These are phyloP conservation scores for Amniculicola lignicola DNA, from an alignment of 495 filamentous ascomycete genomes.

Conservation along the genomic window DNA sequence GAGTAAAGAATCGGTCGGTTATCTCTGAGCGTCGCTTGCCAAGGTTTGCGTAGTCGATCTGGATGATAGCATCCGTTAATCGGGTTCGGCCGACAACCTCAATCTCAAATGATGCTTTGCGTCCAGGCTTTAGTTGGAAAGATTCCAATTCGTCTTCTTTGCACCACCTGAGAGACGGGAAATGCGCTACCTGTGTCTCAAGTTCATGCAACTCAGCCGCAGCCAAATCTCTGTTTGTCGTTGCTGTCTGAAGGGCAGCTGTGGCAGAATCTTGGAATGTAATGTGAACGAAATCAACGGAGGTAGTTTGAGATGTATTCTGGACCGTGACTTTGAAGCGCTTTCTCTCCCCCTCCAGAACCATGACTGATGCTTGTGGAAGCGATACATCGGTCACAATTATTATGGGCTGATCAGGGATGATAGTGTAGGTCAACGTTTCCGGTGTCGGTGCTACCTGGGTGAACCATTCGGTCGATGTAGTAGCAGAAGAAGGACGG, in stretches of 20 bases:
- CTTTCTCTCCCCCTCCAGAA: constrained; percentile 80
- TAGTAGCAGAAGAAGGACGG: constrained; percentile 55
- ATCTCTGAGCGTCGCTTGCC: constrained; percentile 62
- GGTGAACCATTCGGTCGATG: constrained; percentile 37
- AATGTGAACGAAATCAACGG: constrained; percentile 80
- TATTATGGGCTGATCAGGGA: constrained; percentile 72
- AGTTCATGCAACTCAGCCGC: constrained; percentile 79
- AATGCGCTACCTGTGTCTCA: constrained; percentile 69
- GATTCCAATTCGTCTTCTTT: constrained; percentile 47
- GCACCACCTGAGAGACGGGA: constrained; percentile 67
- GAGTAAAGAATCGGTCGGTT: constrained; percentile 74
- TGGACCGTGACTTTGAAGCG: constrained; percentile 75
- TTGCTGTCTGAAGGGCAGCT: constrained; percentile 66
- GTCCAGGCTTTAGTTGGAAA: constrained; percentile 61
- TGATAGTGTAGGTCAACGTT: constrained; percentile 63
- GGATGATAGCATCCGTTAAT: constrained; percentile 73
- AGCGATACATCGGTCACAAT: constrained; percentile 71
- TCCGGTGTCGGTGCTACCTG: constrained; percentile 39
- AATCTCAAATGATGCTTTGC: constrained; percentile 70
- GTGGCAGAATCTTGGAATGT: constrained; percentile 88
- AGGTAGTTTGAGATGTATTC: constrained; percentile 66
- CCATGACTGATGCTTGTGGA: constrained; percentile 83
- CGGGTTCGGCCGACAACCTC: constrained; percentile 84
- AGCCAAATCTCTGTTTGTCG: constrained; percentile 70
- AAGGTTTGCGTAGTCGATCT: constrained; percentile 76